A percentile compares a stretch with the other conserved stretches of the same genome.
Conservation (phyloP, 192 early-diverging fungal species). For the Chytriomyces hyalinus region DNA sequence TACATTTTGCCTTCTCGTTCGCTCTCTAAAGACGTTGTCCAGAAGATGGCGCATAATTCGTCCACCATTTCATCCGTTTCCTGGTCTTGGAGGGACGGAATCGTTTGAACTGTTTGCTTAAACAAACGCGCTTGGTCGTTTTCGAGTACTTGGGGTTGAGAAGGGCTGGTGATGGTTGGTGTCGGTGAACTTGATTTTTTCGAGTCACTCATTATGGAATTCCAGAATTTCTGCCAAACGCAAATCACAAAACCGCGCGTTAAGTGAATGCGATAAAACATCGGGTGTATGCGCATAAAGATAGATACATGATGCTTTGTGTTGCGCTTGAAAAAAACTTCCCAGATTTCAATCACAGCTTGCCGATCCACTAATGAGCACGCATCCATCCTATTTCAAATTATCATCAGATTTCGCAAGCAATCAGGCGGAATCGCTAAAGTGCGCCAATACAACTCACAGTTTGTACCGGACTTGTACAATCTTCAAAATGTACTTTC, state of each 20-base stretch:
- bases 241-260: no score
- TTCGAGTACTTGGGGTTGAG: background rate
- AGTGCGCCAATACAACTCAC: background rate
- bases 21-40: background rate
- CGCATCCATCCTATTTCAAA: background rate
- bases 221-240: background rate
- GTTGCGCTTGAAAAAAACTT: background rate
- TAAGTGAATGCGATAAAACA: no score
- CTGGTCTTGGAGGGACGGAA: background rate
- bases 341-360: constrained; percentile 6
- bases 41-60: background rate
- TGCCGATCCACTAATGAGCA: background rate
- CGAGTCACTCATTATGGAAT: background rate
- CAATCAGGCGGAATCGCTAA: no score
- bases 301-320: background rate
- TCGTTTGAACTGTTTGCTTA: background rate
- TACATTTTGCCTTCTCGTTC: background rate
- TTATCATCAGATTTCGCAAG: background rate
- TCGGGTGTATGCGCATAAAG: no score
- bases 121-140: background rate
- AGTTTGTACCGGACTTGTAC: background rate
- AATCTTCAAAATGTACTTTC: background rate
- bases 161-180: background rate
- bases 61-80: background rate
- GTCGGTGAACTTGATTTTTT: background rate